Evolutionary conservation across 306 rosid genomes (phyloP), one percentile per base, ranked within the genome.

Genomic region (Vigna trinervia): DNA sequence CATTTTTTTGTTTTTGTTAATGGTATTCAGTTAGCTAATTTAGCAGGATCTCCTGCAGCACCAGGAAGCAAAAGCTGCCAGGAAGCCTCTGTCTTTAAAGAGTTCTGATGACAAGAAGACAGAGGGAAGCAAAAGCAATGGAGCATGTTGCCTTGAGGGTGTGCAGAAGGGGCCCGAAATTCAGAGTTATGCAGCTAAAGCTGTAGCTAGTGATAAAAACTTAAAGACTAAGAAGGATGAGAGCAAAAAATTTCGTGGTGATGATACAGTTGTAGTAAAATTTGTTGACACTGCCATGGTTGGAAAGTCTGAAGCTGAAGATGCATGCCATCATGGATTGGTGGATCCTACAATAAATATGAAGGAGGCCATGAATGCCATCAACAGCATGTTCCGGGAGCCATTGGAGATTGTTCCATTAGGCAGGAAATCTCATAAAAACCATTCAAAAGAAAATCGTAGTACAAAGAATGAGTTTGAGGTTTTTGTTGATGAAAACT

Each of bases 301-400:
- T 46, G 95, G 96, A 28, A 92, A 84, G 78, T 88, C 97, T 66
- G 96, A 78, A 82, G 89, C 90, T 60, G 98, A 95, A 87, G 86
- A 92, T 86, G 96, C 93, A 47, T 87, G 97, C 73, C 98, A 95
- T 77, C 93, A 89, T 72, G 97, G 99, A 54, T 77, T 92, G 78
- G 92, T 92, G 45, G 99, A 95, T 81, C 99, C 99, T 54, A 92
- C 99, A 6, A 81, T 95, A 84, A 95, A 95, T 76, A 89, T 92
- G 97, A 95, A 90, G 85, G 97, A 95, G 79, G 99, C 97, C 20
- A 92, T 90, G 92, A 86, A 79, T 80, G 96, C 86, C 80, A 92
- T 95, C 67, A 89, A 92, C 77, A 82, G 87, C 81, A 95, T 92
- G 99, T 95, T 95, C 81, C 79, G 88, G 54, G 93, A 86, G 73